Evolutionary conservation across 2,329 filamentous ascomycete genomes (phyloP).

Genomic region (Leptographium galeiforme): DNA sequence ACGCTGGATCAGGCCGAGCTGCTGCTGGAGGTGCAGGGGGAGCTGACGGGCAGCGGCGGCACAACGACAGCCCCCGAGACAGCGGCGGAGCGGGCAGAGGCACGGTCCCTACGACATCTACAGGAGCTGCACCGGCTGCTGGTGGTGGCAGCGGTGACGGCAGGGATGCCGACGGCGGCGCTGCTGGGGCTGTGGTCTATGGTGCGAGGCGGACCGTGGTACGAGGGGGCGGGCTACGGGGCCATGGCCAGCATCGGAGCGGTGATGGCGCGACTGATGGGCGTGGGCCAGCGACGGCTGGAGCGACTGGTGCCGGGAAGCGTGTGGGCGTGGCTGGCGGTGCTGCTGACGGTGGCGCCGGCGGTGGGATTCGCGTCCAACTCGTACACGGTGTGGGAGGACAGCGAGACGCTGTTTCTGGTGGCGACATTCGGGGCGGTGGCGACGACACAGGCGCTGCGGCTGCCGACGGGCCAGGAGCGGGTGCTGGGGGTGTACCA

Average conservation of each 20-base stretch:
- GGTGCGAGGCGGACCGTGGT: slow-evolving; percentile 13
- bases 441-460: slow-evolving; percentile 61
- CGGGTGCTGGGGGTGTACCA: slow-evolving; percentile 71
- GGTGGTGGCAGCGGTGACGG: slow-evolving; percentile 22
- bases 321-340: slow-evolving; percentile 78
- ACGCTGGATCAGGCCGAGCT: slow-evolving; percentile 48
- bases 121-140: slow-evolving; percentile 26
- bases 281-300: slow-evolving; percentile 25
- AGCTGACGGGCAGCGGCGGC: not conserved
- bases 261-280: slow-evolving; percentile 28
- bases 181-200: not conserved
- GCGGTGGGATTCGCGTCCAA: slow-evolving; percentile 94
- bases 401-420: slow-evolving; percentile 86
- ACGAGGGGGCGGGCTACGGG: slow-evolving; percentile 26
- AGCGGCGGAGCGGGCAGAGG: slow-evolving; percentile 36
- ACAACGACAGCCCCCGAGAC: slow-evolving; percentile 25
- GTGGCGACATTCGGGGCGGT: slow-evolving; percentile 73
- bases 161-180: slow-evolving; percentile 15
- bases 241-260: slow-evolving; percentile 30
- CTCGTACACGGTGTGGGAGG: slow-evolving; percentile 98
- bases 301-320: slow-evolving; percentile 52
- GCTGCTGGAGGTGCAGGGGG: slow-evolving; percentile 35
- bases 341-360: slow-evolving; percentile 70
- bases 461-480: slow-evolving; percentile 52
- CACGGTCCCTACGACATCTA: slow-evolving; percentile 41